Evolutionary conservation across 495 filamentous ascomycete species (phyloP).

Genomic region (Parathielavia appendiculata): DNA sequence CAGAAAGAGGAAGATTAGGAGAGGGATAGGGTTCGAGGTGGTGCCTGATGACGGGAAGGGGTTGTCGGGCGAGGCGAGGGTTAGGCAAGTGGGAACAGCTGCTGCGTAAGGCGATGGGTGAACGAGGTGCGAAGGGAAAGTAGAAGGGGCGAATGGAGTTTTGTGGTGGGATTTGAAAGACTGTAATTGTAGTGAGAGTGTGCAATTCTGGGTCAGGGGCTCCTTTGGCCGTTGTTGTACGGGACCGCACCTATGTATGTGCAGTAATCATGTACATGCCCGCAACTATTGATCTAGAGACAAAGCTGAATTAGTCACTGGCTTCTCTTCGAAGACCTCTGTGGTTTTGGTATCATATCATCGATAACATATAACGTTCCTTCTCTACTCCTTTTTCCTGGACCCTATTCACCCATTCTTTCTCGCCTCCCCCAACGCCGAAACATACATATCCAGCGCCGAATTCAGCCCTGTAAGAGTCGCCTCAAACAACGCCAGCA

Average conservation of each 20-base stretch:
- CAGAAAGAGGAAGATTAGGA: slow-evolving; percentile 59
- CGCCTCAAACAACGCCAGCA: slow-evolving; percentile 67
- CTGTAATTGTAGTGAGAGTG: neutral
- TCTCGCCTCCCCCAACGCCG: slow-evolving; percentile 14
- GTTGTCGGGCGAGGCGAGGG: slow-evolving; percentile 28
- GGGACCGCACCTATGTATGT: neutral
- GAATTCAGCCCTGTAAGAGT: slow-evolving; percentile 60
- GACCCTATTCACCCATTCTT: neutral
- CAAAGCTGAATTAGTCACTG: too few species aligned
- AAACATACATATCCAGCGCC: slow-evolving; percentile 59
- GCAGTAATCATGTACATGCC: neutral
- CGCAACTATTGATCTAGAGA: too few species aligned
- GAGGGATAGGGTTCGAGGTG: slow-evolving; percentile 60
- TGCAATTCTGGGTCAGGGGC: neutral
- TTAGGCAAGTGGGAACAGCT: slow-evolving; percentile 24
- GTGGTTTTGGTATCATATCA: neutral
- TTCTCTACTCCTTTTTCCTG: neutral
- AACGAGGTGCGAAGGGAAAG: too few species aligned
- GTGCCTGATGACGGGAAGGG: slow-evolving; percentile 20
- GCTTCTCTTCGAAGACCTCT: too few species aligned
- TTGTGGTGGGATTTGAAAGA: neutral
- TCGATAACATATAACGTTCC: neutral
- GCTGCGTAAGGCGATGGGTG: neutral
- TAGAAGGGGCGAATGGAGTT: slow-evolving; percentile 1
- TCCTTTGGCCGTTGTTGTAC: neutral